phyloP scores from a whole-genome alignment of 2,329 filamentous ascomycete genomes.

The Trichoderma afroharzianum region DNA sequence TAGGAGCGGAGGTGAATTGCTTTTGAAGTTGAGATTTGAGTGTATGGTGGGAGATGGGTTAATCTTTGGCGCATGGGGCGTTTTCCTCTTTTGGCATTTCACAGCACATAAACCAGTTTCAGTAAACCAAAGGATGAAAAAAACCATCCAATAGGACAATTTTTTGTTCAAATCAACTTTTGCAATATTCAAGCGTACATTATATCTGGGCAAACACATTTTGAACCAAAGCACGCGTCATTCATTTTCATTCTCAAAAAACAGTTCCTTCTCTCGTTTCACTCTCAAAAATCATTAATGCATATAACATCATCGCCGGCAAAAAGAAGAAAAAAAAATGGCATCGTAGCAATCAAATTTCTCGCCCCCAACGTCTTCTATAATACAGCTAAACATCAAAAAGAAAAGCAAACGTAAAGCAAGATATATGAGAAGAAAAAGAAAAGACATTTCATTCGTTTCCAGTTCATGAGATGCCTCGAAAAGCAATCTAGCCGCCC shows the following conservation, averaged over 20 bases:
- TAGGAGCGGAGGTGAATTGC: no score
- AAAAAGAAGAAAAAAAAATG: background rate
- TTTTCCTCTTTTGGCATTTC: constrained; percentile 20
- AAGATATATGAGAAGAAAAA: background rate
- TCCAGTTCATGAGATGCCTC: background rate
- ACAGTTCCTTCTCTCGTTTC: background rate
- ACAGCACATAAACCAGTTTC: background rate
- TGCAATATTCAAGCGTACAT: background rate
- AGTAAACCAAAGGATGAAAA: background rate
- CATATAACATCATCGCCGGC: background rate
- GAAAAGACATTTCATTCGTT: background rate
- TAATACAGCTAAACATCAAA: constrained; percentile 17
- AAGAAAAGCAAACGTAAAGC: constrained; percentile 1
- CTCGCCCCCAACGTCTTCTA: constrained; percentile 11
- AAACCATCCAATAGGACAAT: background rate
- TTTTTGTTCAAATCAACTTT: background rate
- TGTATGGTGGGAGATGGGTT: no score
- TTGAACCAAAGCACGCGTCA: background rate
- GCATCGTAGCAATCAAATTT: background rate
- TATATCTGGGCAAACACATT: background rate
- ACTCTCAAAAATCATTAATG: background rate
- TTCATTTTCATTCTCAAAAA: background rate
- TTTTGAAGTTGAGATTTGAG: no score
- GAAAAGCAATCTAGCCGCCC: background rate
- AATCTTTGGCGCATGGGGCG: constrained; percentile 31